Base-by-base conservation (phyloP, 345 rosid species). In the Ricinus communis region DNA sequence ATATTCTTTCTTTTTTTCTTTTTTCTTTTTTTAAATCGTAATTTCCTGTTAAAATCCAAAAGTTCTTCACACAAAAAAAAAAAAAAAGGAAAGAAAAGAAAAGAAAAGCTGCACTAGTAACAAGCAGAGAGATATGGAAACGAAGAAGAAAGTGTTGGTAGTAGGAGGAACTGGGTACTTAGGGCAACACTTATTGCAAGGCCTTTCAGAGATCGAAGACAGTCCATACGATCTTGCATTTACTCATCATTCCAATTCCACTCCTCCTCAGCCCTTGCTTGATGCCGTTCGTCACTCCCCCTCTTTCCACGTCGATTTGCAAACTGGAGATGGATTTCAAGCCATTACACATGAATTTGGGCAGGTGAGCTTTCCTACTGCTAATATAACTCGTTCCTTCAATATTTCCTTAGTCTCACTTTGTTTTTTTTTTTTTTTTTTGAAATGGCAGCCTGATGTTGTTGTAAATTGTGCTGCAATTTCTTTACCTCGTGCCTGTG, bases 81-180 rank as follows among this genome's bases (percentile, higher is more conserved):
- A n/a, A n/a, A n/a, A n/a, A n/a, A n/a, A n/a, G n/a, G n/a, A n/a
- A n/a, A n/a, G n/a, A n/a, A 33, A 33, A 6, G 38, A 33, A 33
- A 33, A 6, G 38, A 33, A 33, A 2, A 33, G 38, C 4, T 33
- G 38, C 38, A 2, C 38, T 40, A 27, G 40, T 24, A 25, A 49
- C n/a, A 18, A 19, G 15, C 41, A 47, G 28, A 24, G 33, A 22
- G 13, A 8, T 33, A 71, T 49, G 68, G 63, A 55, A 88, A 78
- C 77, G 78, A 73, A 75, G 77, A 73, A 77, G 80, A 87, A 72
- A 77, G 87, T 90, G 66, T 28, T 94, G 81, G 83, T 94, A 46
- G 88, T 91, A 6, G 97, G 98, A 40, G 97, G 96, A 53, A 94
- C 86, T 0, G 98, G 98, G 9, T 94, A 94, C 85, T 70, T 94